Conservation (phyloP, 1,284 basidiomycete genomes). For the Acaromyces ingoldii region DNA sequence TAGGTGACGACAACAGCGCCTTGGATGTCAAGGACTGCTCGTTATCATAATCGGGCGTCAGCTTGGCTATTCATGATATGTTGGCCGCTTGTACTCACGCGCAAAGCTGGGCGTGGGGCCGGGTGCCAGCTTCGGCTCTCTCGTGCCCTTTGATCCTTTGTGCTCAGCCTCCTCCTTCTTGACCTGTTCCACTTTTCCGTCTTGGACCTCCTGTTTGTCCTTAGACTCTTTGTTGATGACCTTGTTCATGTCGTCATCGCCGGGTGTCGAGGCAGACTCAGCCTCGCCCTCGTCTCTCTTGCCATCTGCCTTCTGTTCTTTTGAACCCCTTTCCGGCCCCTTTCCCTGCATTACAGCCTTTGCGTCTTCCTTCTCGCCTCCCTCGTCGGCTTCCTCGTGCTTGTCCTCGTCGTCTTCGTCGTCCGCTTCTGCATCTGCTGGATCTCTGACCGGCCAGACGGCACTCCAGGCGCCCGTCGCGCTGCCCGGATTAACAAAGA, state of each 20-base stretch:
- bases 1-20: conserved; percentile 47
- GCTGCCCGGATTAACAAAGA: conserved; percentile 94
- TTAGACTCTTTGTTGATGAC: background rate
- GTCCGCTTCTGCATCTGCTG: conserved; percentile 10
- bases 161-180: background rate
- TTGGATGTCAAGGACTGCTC: conserved; percentile 49
- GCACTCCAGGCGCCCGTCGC: conserved; percentile 82
- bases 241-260: no score
- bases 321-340: background rate
- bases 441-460: conserved; percentile 55
- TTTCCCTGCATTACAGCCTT: conserved; percentile 1
- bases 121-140: conserved; percentile 24
- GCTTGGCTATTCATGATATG: background rate
- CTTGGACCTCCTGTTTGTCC: background rate
- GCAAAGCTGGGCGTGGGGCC: conserved; percentile 39
- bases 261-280: no score
- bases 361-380: conserved; percentile 6
- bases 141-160: conserved; percentile 1
- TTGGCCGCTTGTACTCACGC: conserved; percentile 15
- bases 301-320: background rate
- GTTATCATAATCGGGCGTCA: no score
- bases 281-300: conserved; percentile 1
- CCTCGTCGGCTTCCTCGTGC: conserved; percentile 9
- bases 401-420: conserved; percentile 7
- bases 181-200: conserved; percentile 1